Evolutionary conservation across 306 rosid species (phyloP).

Genomic region (Potentilla sterilis): DNA sequence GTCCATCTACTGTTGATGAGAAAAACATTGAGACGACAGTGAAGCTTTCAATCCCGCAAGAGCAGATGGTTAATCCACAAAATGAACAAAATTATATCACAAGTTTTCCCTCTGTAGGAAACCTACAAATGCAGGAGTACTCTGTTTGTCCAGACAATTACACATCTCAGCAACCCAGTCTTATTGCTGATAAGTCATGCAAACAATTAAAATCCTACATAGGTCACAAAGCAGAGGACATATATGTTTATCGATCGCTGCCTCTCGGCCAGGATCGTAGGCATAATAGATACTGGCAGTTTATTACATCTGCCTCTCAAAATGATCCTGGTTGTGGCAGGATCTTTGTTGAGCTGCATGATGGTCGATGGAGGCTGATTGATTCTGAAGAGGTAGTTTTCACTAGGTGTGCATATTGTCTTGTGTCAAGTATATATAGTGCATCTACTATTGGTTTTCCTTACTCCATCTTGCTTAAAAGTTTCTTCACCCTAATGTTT

Average conservation of each 20-base stretch:
- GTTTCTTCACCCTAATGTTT: neutral
- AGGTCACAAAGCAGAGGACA: constrained; percentile 68
- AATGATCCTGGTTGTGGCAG: constrained; percentile 83
- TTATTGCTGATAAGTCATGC: constrained; percentile 50
- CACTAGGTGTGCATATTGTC: neutral
- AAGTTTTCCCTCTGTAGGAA: constrained; percentile 42
- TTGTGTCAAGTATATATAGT: neutral
- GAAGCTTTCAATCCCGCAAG: constrained; percentile 31
- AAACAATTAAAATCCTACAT: constrained; percentile 57
- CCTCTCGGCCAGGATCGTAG: constrained; percentile 86
- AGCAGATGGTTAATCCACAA: constrained; percentile 30
- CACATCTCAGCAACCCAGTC: constrained; percentile 44
- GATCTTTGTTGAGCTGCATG: constrained; percentile 69
- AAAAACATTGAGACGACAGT: constrained; percentile 32
- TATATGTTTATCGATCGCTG: constrained; percentile 55
- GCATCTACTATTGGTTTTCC: neutral
- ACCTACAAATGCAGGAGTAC: constrained; percentile 43
- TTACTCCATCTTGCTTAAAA: neutral
- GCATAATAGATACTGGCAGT: constrained; percentile 74
- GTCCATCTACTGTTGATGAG: constrained; percentile 33
- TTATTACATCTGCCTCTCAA: constrained; percentile 54
- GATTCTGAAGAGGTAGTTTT: constrained; percentile 68
- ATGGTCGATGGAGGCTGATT: constrained; percentile 67
- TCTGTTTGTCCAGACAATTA: constrained; percentile 41
- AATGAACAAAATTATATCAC: constrained; percentile 30